Base-by-base conservation (phyloP, 2,329 filamentous ascomycete species). In the Penicillium sp. region DNA sequence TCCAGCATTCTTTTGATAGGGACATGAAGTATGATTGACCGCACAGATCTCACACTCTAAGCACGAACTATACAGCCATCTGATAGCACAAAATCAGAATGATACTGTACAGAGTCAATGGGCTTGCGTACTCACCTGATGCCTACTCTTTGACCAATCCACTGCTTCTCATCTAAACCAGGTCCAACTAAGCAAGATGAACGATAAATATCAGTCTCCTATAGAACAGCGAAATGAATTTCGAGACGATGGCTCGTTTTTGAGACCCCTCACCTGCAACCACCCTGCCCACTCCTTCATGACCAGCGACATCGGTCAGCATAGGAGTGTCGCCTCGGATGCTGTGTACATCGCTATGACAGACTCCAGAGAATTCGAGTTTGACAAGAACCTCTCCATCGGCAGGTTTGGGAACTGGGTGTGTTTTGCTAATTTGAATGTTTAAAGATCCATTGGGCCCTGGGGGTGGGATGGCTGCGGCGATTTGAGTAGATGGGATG, bases 291-390 rank as follows among this genome's bases (percentile, higher is more conserved):
- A 82, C 73, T 19, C 80, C 80, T 59, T 82, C 80, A 64, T 82
- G 80, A 2, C 80, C 80, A 3, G 80, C 79, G 4, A 82, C 76
- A 59, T 80, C 73, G 6, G 79, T 81, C 68, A 70, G 66, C 79
- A 82, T 71, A 51, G 75, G 66, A 62, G 79, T 72, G 66, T 79
- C 74, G 7, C 77, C 77, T 11, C 75, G 74, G 6, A 82, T 76
- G 61, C 80, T 81, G 60, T 78, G 77, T 58, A 80, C 76, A 68
- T 82, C 80, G 1, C 79, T 81, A 68, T 82, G 80, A 55, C 80
- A 82, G 26, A 82, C 78, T 0, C 80, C 80, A 0, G 78, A 81
- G 65, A 71, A 81, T 62, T 82, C 80, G 10, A 82, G 70, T 60
- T 82, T 81, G 42, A 82, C 73, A 14, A 82, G 73, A n/a, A 82